Evolutionary conservation across 2,329 filamentous ascomycete genomes (phyloP).

Genomic region (Aspergillus sp.): DNA sequence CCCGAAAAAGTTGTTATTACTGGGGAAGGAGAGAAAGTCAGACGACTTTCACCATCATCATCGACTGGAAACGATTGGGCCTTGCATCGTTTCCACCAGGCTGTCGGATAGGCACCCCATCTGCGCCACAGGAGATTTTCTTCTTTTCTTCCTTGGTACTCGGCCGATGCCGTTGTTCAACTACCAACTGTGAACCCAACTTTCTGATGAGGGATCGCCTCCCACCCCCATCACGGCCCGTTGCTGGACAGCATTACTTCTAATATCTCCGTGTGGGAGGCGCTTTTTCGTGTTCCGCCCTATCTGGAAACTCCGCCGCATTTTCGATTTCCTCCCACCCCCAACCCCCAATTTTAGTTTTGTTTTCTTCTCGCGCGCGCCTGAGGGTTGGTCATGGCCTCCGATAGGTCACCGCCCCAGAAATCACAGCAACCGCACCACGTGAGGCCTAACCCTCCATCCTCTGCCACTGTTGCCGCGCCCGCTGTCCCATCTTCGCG

Average conservation of each 20-base stretch:
- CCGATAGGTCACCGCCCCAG: slow-evolving; percentile 28
- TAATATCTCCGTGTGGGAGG: slow-evolving; percentile 18
- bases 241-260: slow-evolving; percentile 19
- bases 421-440: slow-evolving; percentile 24
- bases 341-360: slow-evolving; percentile 13
- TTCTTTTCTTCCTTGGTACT: slow-evolving; percentile 14
- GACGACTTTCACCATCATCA: slow-evolving; percentile 1
- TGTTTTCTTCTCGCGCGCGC: slow-evolving; percentile 12
- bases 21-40: slow-evolving; percentile 2
- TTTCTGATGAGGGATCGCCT: slow-evolving; percentile 23
- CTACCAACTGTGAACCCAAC: slow-evolving; percentile 14
- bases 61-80: slow-evolving; percentile 7
- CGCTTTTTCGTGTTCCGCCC: slow-evolving; percentile 17
- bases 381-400: slow-evolving; percentile 31
- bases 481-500: slow-evolving; percentile 36
- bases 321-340: background rate
- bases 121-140: slow-evolving; percentile 3
- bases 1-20: slow-evolving; percentile 21
- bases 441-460: slow-evolving; percentile 26
- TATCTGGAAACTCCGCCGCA: slow-evolving; percentile 10
- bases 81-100: slow-evolving; percentile 12
- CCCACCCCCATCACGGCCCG: slow-evolving; percentile 21
- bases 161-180: slow-evolving; percentile 18
- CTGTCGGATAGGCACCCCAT: background rate
- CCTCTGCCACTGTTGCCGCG: slow-evolving; percentile 15